A percentile compares a stretch with the other conserved stretches of the same genome.
Evolutionary conservation across 345 rosid species (phyloP).

Genomic region (Gynandropsis gynandra): DNA sequence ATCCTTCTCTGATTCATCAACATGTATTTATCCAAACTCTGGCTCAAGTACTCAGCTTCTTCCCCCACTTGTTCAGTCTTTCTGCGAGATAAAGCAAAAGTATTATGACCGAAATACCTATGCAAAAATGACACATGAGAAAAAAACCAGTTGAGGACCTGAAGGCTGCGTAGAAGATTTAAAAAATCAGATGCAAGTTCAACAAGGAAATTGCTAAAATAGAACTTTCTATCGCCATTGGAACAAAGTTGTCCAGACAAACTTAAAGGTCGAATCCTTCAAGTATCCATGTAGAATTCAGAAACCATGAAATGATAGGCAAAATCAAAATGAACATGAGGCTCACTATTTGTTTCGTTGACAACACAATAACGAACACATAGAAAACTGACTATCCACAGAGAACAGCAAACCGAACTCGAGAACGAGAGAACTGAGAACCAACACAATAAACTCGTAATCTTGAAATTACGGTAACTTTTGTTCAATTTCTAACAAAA

Average conservation of each 20-base stretch:
- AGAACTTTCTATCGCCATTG: too few relatives aligned
- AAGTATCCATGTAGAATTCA: conserved; percentile 1
- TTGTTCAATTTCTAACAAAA: neutral
- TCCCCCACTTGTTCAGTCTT: conserved; percentile 89
- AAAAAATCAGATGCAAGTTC: neutral
- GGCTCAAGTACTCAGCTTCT: conserved; percentile 75
- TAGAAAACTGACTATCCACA: too few relatives aligned
- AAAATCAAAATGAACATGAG: neutral
- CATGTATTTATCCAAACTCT: conserved; percentile 59
- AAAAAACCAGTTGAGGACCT: too few relatives aligned
- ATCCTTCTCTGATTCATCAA: conserved; percentile 58
- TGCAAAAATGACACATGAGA: too few relatives aligned
- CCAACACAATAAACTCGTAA: neutral
- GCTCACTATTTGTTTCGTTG: neutral
- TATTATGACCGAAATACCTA: neutral
- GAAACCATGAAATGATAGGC: neutral
- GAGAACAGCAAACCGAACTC: too few relatives aligned
- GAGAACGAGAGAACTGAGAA: too few relatives aligned
- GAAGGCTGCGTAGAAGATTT: neutral
- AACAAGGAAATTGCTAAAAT: neutral
- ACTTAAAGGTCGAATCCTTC: neutral
- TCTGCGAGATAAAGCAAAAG: conserved; percentile 26
- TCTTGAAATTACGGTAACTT: neutral
- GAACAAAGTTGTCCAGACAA: neutral
- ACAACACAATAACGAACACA: too few relatives aligned